Evolutionary conservation across 208 protist species (phyloP).

Genomic region (Trypanosoma brucei): DNA sequence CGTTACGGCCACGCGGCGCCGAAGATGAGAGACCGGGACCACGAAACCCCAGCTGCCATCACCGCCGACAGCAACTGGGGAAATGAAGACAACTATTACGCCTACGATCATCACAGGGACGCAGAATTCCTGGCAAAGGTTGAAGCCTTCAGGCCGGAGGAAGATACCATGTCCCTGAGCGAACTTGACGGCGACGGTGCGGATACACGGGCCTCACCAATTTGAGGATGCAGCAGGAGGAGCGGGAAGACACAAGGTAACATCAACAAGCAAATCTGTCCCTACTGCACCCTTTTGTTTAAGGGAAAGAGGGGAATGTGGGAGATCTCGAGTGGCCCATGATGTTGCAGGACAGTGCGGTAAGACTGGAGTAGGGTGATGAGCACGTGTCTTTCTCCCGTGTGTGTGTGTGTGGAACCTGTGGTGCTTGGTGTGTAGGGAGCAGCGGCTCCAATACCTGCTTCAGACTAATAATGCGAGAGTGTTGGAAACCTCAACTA

Average conservation of each 20-base stretch:
- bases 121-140: conserved; percentile 69
- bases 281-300: too few relatives aligned
- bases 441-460: too few relatives aligned
- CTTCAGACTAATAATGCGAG: too few relatives aligned
- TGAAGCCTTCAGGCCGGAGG: conserved; percentile 44
- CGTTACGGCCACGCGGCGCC: conserved; percentile 56
- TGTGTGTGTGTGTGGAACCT: too few relatives aligned
- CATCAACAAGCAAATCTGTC: not conserved
- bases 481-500: too few relatives aligned
- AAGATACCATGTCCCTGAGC: conserved; percentile 41
- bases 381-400: too few relatives aligned
- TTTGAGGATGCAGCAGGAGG: not conserved
- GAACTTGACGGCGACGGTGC: conserved; percentile 4
- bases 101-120: conserved; percentile 54
- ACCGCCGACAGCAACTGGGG: not conserved
- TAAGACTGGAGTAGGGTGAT: too few relatives aligned
- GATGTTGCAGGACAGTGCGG: too few relatives aligned
- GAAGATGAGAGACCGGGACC: conserved; percentile 31
- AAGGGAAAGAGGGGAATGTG: too few relatives aligned
- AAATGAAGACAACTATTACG: conserved; percentile 52
- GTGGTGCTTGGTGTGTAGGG: too few relatives aligned
- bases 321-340: too few relatives aligned
- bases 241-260: not conserved
- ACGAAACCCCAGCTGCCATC: not conserved
- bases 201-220: not conserved